Evolutionary conservation across 768 basidiomycete genomes (phyloP).

Genomic region (Hirschioporus abietinus): DNA sequence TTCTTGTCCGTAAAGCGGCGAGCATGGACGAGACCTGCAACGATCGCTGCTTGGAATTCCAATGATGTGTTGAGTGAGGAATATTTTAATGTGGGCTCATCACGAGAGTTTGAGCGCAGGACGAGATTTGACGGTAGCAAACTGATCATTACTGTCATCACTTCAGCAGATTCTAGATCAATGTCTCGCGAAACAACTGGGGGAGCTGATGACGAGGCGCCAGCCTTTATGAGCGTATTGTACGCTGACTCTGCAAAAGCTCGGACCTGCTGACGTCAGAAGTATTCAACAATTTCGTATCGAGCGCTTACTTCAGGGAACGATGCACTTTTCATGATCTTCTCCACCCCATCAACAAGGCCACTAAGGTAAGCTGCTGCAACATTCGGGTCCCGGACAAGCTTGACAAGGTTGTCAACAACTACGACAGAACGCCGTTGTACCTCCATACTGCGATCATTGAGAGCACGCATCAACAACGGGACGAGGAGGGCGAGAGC

Average conservation of each 20-base stretch:
- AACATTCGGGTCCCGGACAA: conserved; percentile 85
- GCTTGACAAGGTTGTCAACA: conserved; percentile 94
- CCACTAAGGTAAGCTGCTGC: conserved; percentile 85
- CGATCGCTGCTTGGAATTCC: conserved; percentile 65
- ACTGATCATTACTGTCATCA: conserved; percentile 50
- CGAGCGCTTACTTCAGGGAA: conserved; percentile 77
- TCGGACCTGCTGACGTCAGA: conserved; percentile 53
- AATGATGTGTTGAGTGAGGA: conserved; percentile 56
- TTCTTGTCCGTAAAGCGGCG: conserved; percentile 49
- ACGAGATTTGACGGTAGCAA: conserved; percentile 49
- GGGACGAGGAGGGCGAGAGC: conserved; percentile 94
- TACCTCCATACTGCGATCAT: conserved; percentile 94
- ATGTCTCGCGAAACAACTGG: conserved; percentile 70
- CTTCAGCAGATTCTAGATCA: conserved; percentile 53
- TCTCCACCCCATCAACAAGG: conserved; percentile 86
- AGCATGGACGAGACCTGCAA: conserved; percentile 69
- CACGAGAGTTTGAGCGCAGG: conserved; percentile 41
- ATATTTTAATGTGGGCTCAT: conserved; percentile 47
- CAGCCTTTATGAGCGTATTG: conserved; percentile 73
- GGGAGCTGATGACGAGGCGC: conserved; percentile 70
- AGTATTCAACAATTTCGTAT: conserved; percentile 8
- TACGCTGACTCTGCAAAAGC: conserved; percentile 87
- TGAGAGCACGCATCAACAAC: conserved; percentile 82
- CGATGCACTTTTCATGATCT: conserved; percentile 84
- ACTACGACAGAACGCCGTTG: conserved; percentile 93